Conservation (phyloP, 345 rosid genomes). For the Gossypium australe region DNA sequence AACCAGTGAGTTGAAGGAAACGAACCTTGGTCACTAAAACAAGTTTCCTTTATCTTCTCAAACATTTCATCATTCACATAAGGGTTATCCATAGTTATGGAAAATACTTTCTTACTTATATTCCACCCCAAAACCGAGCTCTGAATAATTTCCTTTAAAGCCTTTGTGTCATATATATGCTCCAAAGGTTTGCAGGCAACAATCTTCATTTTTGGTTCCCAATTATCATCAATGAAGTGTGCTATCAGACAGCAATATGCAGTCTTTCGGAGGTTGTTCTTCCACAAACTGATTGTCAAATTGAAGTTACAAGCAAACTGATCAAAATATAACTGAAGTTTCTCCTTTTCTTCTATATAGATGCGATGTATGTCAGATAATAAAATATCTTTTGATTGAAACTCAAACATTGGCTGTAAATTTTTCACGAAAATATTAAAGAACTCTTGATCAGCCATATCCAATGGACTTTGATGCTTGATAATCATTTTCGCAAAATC, state of each 20-base stretch:
- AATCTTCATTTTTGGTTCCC: background rate
- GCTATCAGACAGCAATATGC: background rate
- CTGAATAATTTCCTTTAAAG: background rate
- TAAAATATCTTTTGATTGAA: background rate
- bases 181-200: background rate
- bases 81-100: background rate
- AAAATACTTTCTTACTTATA: background rate
- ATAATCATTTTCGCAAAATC: background rate
- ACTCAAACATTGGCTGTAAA: background rate
- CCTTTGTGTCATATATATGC: no score
- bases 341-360: background rate
- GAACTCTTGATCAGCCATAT: background rate
- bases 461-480: background rate
- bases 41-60: background rate
- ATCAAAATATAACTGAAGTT: background rate
- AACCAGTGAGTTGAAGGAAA: background rate
- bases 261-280: rapidly evolving
- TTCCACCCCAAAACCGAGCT: background rate
- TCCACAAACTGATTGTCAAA: background rate
- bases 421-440: background rate
- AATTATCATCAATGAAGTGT: background rate
- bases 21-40: background rate
- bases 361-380: conserved; percentile 2
- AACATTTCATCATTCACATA: background rate
- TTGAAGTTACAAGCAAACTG: background rate